Base-by-base conservation (phyloP, 805 yeast genomes). In the Nakazawaea peltata region DNA sequence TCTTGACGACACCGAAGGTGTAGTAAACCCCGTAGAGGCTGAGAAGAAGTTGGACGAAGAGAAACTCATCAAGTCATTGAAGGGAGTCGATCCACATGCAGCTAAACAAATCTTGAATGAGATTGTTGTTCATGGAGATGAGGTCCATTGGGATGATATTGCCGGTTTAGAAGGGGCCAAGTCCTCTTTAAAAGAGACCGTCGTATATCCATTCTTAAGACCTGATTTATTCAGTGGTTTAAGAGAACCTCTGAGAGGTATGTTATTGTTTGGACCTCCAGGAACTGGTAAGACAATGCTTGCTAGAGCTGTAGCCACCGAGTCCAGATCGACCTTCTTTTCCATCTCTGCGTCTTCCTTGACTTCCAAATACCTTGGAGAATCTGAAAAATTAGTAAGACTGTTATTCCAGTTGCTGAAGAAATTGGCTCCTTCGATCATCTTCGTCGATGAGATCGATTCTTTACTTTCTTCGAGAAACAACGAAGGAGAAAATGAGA, bases 231-330 rank as follows among this genome's bases (percentile, higher is more conserved):
- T 90, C 53, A 72, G 75, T 40, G 97, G 97, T 0, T 61, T 90
- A 35, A 67, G 97, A 46, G 97, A 88, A 59, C 97, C 97, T 0
- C 88, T 94, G 0, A 63, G 94, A 40, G 97, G 97, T n/a, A 86
- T 92, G 94, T 65, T 90, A 15, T 59, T 90, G 28, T 90, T 87
- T 63, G 98, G 98, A 0, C 97, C 98, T 2, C 97, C 97, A 0
- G 98, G 98, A n/a, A 90, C 97, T 0, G 97, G 97, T 38, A 90
- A 92, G 52, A 88, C 97, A 1, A 88, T 90, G 97, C 69, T 90
- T 45, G 97, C 97, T 0, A 68, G 95, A 44, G 95, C 97, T 0
- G 97, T 92, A 3, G 97, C 97, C 2, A 84, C 94, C 2, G 97
- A 92, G 61, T 81, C 95, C 6, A 79, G 81, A 41, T 85, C 95